Evolutionary conservation across 1,284 basidiomycete species (phyloP), one percentile per base, ranked within the genome.

Genomic region (Blastosporella zonata): DNA sequence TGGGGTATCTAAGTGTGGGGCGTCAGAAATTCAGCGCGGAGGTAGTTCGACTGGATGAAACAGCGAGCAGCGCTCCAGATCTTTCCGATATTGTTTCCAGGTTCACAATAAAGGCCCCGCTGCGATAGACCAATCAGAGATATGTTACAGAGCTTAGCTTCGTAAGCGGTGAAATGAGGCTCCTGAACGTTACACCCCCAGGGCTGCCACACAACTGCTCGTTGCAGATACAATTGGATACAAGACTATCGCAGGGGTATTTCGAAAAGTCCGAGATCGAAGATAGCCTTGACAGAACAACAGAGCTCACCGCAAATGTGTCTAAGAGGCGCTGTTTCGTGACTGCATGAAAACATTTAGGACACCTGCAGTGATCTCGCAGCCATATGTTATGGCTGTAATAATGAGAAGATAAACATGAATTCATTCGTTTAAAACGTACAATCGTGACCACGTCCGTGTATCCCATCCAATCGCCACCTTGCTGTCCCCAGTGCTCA

Each of bases 241-340:
- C n/a, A n/a, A n/a, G n/a, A n/a, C n/a, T n/a, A n/a, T n/a, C n/a
- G n/a, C n/a, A n/a, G n/a, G n/a, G 10, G 31, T n/a, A 20, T 21
- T 22, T 41, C n/a, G n/a, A 49, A 37, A 41, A 43, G n/a, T 31
- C 4, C 13, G 21, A 45, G 33, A 22, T 7, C 13, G 41, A 18
- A n/a, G n/a, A n/a, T n/a, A n/a, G n/a, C n/a, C 25, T 5, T 27
- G 25, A 9, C 12, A 22, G 40, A 38, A 20, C 22, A 75, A 6
- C 6, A 28, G 6, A 8, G 43, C 36, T 29, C 55, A 88, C 93
- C 52, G 89, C 81, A 53, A 87, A 91, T 0, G 95, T 93, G 60
- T 93, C 85, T 42, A 94, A 73, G 9, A 97, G 68, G 8, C 96
- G 78, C 66, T 98, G 96, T 64, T 93, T 96, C 7, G 96, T 98